phyloP scores from a whole-genome alignment of 352 stramenopile species.

The Pythium folliculosum region DNA sequence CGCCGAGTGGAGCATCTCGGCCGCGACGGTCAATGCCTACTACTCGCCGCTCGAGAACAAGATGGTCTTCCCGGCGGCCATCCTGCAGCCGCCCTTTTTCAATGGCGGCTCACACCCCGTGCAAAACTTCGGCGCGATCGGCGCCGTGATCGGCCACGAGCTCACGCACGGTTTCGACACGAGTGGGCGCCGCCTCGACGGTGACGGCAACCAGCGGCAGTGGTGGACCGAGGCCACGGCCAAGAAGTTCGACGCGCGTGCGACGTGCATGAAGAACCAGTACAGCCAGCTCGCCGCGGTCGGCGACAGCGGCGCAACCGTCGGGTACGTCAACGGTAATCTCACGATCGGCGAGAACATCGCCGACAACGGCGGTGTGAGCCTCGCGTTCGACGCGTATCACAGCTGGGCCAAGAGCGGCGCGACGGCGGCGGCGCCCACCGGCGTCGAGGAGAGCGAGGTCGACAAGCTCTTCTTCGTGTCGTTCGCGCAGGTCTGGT shows the following conservation, averaged over 20 bases:
- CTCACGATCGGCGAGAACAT: slow-evolving; percentile 75
- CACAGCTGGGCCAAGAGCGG: slow-evolving; percentile 27
- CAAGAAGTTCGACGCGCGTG: slow-evolving; percentile 64
- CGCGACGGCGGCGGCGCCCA: too few relatives aligned
- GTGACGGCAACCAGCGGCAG: slow-evolving; percentile 82
- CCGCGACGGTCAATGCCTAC: slow-evolving; percentile 89
- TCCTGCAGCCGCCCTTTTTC: slow-evolving; percentile 94
- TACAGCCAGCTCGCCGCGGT: slow-evolving; percentile 45
- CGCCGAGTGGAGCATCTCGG: slow-evolving; percentile 85
- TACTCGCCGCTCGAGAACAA: slow-evolving; percentile 70
- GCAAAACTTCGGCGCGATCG: slow-evolving; percentile 91
- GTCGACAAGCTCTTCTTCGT: slow-evolving; percentile 62
- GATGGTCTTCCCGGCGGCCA: slow-evolving; percentile 93
- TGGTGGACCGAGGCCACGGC: slow-evolving; percentile 89
- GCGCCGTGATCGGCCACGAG: slow-evolving; percentile 91
- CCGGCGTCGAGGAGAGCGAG: slow-evolving; percentile 15
- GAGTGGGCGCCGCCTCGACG: slow-evolving; percentile 82
- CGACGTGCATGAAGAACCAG: slow-evolving; percentile 54
- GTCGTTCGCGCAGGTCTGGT: slow-evolving; percentile 65
- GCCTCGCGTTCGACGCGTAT: slow-evolving; percentile 61
- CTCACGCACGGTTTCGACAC: slow-evolving; percentile 95
- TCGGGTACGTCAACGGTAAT: slow-evolving; percentile 58
- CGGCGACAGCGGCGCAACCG: slow-evolving; percentile 31
- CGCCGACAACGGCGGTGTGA: slow-evolving; percentile 68
- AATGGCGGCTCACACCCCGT: slow-evolving; percentile 67